Conservation (phyloP, 768 basidiomycete species). For the Omphalotus guepiniiformis region DNA sequence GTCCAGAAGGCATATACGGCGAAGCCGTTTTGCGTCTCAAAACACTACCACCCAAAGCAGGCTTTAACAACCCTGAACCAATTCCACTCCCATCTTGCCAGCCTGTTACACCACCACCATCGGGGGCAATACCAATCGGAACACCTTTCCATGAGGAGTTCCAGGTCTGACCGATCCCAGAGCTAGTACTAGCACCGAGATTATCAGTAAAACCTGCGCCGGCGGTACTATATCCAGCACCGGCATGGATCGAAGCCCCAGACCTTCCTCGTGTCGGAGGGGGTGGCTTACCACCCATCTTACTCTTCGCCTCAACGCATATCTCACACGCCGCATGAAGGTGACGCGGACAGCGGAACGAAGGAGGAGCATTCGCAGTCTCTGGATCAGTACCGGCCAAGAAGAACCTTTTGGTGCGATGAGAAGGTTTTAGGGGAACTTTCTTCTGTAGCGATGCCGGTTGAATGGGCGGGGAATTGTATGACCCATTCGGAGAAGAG, state of each 20-base stretch:
- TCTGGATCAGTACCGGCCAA: slow-evolving; percentile 57
- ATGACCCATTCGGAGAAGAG: too few relatives aligned
- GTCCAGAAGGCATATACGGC: slow-evolving; percentile 11
- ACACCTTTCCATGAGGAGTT: not conserved
- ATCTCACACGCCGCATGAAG: slow-evolving; percentile 72
- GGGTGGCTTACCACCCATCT: too few relatives aligned
- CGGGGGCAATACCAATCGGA: slow-evolving; percentile 23
- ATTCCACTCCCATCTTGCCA: slow-evolving; percentile 76
- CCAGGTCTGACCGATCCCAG: not conserved
- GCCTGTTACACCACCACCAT: slow-evolving; percentile 56
- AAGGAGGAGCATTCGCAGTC: slow-evolving; percentile 58
- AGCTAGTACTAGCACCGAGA: too few relatives aligned
- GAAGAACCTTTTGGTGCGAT: slow-evolving; percentile 50
- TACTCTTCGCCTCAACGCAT: slow-evolving; percentile 61
- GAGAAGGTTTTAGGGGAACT: slow-evolving; percentile 15
- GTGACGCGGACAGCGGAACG: slow-evolving; percentile 68
- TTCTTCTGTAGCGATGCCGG: not conserved
- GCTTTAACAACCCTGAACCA: slow-evolving; percentile 62
- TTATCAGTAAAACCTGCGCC: too few relatives aligned
- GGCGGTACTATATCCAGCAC: too few relatives aligned
- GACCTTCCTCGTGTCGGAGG: slow-evolving; percentile 9
- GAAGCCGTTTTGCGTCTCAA: slow-evolving; percentile 44
- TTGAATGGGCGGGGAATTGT: not conserved
- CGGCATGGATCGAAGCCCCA: too few relatives aligned
- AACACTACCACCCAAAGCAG: slow-evolving; percentile 52